Evolutionary conservation across 75 land plant species (phyloP), one percentile per base, ranked within the genome.

Genomic region (Gnetum montanum): DNA sequence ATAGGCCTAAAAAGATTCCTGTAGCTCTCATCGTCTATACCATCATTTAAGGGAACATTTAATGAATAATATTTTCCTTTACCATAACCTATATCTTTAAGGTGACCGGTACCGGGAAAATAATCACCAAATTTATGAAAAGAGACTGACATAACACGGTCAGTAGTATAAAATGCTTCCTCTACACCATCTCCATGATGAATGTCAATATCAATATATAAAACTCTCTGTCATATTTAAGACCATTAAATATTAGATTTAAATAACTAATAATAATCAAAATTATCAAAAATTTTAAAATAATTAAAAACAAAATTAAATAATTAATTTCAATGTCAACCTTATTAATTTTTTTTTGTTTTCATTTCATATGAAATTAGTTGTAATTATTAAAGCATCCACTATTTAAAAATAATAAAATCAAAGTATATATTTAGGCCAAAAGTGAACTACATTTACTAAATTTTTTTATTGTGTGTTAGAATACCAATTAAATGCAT

Each of bases 101-200:
- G 59, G 47, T 77, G 70, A 8, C 80, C 78, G 24, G 80, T 68
- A 8, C 80, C 80, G 43, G 80, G 80, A 43, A 77, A 77, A 49
- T 61, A 77, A 27, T 77, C 80, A 11, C 80, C 80, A 64, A 51
- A 78, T 41, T 78, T 78, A 46, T 78, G 81, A 58, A 78, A 78
- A 10, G 79, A 74, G 15, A 70, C 79, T 0, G 82, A 75, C 79
- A 79, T 74, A 34, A 79, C 79, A 31, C 82, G 57, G 46, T 79
- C 79, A 0, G 84, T 81, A 27, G 77, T 77, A 63, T 53, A 80
- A 38, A 80, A 80, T 5, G 83, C 83, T 48, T 80, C 83, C 52
- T 80, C 83, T 11, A 80, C 82, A 45, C 83, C 83, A 53, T 80
- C 83, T 34, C 83, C 83, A 57, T 80, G 83, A 57, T 80, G 83